Evolutionary conservation across 768 basidiomycete genomes (phyloP).

Genomic region (Cyclocybe cylindracea): DNA sequence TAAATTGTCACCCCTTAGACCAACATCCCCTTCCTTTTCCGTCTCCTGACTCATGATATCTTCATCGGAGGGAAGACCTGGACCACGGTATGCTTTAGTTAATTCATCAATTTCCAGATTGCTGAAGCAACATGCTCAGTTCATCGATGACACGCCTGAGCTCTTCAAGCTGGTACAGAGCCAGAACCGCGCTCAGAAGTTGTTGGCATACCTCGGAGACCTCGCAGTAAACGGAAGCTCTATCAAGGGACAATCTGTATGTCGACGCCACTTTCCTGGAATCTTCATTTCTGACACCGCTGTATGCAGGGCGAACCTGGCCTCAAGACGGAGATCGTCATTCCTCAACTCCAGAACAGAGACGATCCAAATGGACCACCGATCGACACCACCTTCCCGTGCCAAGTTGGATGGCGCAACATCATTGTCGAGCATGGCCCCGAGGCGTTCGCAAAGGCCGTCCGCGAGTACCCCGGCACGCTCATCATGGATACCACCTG

Average conservation of each 20-base stretch:
- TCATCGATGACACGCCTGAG: slow-evolving; percentile 99
- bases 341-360: slow-evolving; percentile 79
- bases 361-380: slow-evolving; percentile 74
- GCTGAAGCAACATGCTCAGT: slow-evolving; percentile 44
- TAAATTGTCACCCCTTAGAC: slow-evolving; percentile 56
- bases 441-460: slow-evolving; percentile 97
- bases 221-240: slow-evolving; percentile 97
- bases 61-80: slow-evolving; percentile 97
- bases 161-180: slow-evolving; percentile 98
- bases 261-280: slow-evolving; percentile 7
- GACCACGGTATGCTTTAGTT: slow-evolving; percentile 62
- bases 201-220: slow-evolving; percentile 96
- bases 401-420: slow-evolving; percentile 93
- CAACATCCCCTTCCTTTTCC: slow-evolving; percentile 99
- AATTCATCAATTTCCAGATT: background rate
- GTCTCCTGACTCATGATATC: slow-evolving; percentile 92
- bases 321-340: slow-evolving; percentile 82
- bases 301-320: slow-evolving; percentile 83
- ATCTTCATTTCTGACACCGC: background rate
- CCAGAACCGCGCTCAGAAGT: slow-evolving; percentile 97
- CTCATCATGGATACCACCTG: slow-evolving; percentile 99
- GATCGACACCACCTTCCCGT: slow-evolving; percentile 81
- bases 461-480: slow-evolving; percentile 92
- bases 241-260: slow-evolving; percentile 88
- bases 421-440: slow-evolving; percentile 98